These are phyloP conservation scores for Ganoderma boninense DNA, from an alignment of 1,284 basidiomycete genomes.

Conservation along the genomic window DNA sequence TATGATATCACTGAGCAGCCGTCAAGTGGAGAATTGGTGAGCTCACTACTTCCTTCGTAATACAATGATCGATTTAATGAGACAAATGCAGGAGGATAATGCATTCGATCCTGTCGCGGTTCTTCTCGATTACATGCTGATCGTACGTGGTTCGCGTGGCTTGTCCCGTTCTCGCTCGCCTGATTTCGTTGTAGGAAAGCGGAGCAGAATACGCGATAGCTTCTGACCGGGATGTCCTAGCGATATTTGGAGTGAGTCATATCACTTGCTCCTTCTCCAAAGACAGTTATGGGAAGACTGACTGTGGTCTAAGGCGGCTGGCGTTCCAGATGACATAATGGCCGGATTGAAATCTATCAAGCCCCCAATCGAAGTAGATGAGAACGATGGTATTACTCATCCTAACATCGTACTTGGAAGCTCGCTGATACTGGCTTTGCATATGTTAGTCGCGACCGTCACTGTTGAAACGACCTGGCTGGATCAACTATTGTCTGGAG, in stretches of 20 bases:
- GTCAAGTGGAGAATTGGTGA: not conserved
- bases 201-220: constrained; percentile 3
- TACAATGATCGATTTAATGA: not conserved
- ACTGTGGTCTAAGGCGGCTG: not conserved
- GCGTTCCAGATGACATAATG: constrained; percentile 4
- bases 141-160: constrained; percentile 1
- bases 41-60: not conserved
- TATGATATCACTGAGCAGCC: constrained; percentile 7
- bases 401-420: not conserved
- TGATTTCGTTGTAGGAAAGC: not conserved
- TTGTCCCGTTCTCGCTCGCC: too few relatives aligned
- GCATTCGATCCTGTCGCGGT: constrained; percentile 15
- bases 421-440: too few relatives aligned
- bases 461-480: constrained; percentile 2
- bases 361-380: constrained; percentile 2
- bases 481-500: not conserved
- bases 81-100: not conserved
- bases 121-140: constrained; percentile 24
- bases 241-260: not conserved
- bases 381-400: not conserved
- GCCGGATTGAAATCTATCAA: not conserved
- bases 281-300: too few relatives aligned
- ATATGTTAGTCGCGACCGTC: not conserved
- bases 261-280: not conserved
- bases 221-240: constrained; percentile 6